Evolutionary conservation across 306 rosid species (phyloP), one percentile per base, ranked within the genome.

Genomic region (Trifolium fragiferum): DNA sequence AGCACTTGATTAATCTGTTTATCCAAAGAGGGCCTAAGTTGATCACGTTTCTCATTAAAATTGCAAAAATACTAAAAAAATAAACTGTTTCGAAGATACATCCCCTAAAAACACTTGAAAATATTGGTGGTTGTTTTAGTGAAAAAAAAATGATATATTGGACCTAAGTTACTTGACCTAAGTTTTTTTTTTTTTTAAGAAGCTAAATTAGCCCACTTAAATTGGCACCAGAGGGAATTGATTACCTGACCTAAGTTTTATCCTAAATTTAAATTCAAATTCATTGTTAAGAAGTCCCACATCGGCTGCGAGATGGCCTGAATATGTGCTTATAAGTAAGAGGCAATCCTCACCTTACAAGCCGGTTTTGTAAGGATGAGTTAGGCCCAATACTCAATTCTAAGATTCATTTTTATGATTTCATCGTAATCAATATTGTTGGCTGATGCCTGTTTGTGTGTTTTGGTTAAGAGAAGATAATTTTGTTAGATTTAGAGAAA

Each of bases 401-500:
- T n/a, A n/a, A n/a, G n/a, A 23, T 57, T 25, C 15, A 25, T 58
- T 58, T 35, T 58, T 6, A 58, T 13, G 65, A 59, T 59, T 0
- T 3, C 19, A 33, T 27, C 10, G 6, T 59, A 30, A 1, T 14
- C 19, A 0, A 0, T 59, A 13, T 13, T 15, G 20, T 47, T 47
- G 19, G 54, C 9, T 47, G 10, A 4, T 47, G 19, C 54, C 8
- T 47, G 55, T 49, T 49, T 49, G 20, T 49, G 55, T 4, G 1
- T 49, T 49, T n/a, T 49, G 20, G 70, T 33, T 60, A 32, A 14
- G 23, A 61, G 20, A 15, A n/a, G 43, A 15, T 19, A 60, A 30
- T 61, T 15, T 60, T 59, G 66, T 27, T 30, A 27, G 43, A 61
- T 32, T 61, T 7, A 32, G 66, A 61, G 66, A 60, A 14, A 60